Base-by-base conservation (phyloP, 805 yeast species). In the Ogataea naganishii region DNA sequence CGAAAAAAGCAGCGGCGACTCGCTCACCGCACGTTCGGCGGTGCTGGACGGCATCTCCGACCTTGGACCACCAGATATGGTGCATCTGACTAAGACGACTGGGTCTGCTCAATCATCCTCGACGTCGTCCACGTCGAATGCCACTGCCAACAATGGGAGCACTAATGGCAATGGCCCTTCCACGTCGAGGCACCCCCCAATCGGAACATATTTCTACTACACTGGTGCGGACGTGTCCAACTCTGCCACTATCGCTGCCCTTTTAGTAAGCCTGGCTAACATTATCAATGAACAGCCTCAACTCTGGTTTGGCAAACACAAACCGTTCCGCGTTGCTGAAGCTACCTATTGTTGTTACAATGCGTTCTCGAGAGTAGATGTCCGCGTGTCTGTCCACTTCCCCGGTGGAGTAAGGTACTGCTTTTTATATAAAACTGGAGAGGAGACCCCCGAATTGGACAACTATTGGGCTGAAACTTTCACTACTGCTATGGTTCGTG, bases 271-370 rank as follows among this genome's bases (percentile, higher is more conserved):
- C 6, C 51, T 82, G 39, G 78, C 85, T 20, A 80, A 71, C 32
- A 60, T 76, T 21, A 74, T 82, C 18, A 59, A 64, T 10, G 73
- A 69, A 35, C 58, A 70, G 19, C 73, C 75, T 5, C 94, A 82
- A 50, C 59, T 70, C 26, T 82, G 94, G 94, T 82, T 80, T 58
- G 86, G 88, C 10, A 83, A 76, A 47, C 67, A 64, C 38, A 80
- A 72, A 44, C 66, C 66, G 36, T 81, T 75, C 69, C 75, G 72
- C 42, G 83, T 82, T 8, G 71, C 75, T n/a, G 72, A 77, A 46
- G 74, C 82, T 26, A 71, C 80, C 0, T 78, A 76, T 46, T 76
- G 83, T 27, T 58, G 76, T 9, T 79, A 72, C 58, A 79, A 79
- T 49, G 60, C 66, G 7, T 58, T 79, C 47, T 66, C 77, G 19